Percentiles rank a stretch among this genome's conserved stretches.
Conservation (phyloP, 2,329 filamentous ascomycete genomes). For the Sporothrix brunneoviolacea region DNA sequence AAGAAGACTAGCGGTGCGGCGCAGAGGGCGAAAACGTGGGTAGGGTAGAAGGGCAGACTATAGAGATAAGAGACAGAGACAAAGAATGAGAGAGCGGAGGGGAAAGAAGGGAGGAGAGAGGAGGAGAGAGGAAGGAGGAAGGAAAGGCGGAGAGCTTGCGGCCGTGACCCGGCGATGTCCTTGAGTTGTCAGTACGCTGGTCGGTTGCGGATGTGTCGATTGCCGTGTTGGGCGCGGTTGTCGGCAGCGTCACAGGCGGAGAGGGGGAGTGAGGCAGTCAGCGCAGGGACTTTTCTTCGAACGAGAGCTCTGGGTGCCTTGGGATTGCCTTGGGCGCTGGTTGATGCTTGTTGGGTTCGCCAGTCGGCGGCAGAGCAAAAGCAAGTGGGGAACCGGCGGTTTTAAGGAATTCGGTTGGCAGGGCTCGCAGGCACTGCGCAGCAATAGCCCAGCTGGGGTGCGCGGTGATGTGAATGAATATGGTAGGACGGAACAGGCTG, state of each 20-base stretch:
- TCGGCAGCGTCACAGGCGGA: constrained; percentile 7
- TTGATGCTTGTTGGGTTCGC: constrained; percentile 6
- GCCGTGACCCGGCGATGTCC: constrained; percentile 3
- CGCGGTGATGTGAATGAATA: constrained; percentile 9
- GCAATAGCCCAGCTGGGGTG: background rate
- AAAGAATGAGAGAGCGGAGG: background rate
- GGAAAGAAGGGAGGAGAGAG: background rate
- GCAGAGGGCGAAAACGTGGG: background rate
- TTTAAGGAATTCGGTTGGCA: constrained; percentile 7
- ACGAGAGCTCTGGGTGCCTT: constrained; percentile 4
- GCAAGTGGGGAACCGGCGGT: constrained; percentile 12
- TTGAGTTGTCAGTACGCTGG: too few relatives aligned
- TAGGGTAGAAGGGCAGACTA: background rate
- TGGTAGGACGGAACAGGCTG: constrained; percentile 2
- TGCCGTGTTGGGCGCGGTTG: constrained; percentile 10
- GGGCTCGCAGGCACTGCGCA: background rate
- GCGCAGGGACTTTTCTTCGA: background rate
- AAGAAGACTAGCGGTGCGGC: constrained; percentile 1
- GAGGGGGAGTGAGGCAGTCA: background rate
- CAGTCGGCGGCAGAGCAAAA: constrained; percentile 3
- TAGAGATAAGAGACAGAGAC: background rate
- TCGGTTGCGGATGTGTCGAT: background rate
- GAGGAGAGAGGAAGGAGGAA: background rate
- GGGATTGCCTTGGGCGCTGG: constrained; percentile 8
- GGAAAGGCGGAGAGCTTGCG: constrained; percentile 6